Conservation (phyloP, 192 early-diverging fungal species). For the Chytriomyces sp. region DNA sequence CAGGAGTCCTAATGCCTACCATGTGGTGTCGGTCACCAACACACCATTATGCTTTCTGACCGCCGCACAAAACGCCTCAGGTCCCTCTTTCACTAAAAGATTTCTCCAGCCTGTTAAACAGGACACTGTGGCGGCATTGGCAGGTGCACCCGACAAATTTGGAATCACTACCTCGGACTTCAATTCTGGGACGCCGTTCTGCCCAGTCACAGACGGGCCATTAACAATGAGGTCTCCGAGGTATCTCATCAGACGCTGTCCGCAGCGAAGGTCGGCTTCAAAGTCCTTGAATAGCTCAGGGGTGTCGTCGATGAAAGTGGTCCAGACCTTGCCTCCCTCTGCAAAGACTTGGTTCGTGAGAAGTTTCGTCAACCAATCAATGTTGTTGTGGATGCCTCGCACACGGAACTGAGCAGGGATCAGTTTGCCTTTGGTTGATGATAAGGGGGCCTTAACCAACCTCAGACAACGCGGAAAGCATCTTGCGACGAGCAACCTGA, state of each 20-base stretch:
- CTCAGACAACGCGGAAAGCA: constrained; percentile 83
- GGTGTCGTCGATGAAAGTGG: constrained; percentile 97
- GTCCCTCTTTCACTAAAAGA: constrained; percentile 80
- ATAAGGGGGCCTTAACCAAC: neutral
- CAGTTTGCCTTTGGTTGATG: neutral
- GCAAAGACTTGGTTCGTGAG: constrained; percentile 82
- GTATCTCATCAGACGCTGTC: constrained; percentile 84
- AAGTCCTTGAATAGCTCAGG: constrained; percentile 86
- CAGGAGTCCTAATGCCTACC: constrained; percentile 45
- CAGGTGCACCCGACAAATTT: constrained; percentile 48
- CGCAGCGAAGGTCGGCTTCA: constrained; percentile 50
- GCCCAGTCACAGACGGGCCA: constrained; percentile 89
- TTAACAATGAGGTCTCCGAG: constrained; percentile 92
- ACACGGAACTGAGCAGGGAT: constrained; percentile 71
- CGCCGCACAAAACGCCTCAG: constrained; percentile 89
- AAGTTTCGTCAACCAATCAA: constrained; percentile 88
- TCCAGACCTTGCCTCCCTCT: constrained; percentile 78
- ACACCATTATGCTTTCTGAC: constrained; percentile 84
- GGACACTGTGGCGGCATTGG: constrained; percentile 44
- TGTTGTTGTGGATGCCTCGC: constrained; percentile 95
- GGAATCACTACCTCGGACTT: constrained; percentile 68
- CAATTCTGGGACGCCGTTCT: constrained; percentile 61
- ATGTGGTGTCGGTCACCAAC: constrained; percentile 96
- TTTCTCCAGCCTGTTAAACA: constrained; percentile 86
- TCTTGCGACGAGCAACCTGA: constrained; percentile 87